Percentiles rank a stretch among this genome's conserved stretches.
phyloP scores from a whole-genome alignment of 306 rosid genomes.

The Carpinus viminea region DNA sequence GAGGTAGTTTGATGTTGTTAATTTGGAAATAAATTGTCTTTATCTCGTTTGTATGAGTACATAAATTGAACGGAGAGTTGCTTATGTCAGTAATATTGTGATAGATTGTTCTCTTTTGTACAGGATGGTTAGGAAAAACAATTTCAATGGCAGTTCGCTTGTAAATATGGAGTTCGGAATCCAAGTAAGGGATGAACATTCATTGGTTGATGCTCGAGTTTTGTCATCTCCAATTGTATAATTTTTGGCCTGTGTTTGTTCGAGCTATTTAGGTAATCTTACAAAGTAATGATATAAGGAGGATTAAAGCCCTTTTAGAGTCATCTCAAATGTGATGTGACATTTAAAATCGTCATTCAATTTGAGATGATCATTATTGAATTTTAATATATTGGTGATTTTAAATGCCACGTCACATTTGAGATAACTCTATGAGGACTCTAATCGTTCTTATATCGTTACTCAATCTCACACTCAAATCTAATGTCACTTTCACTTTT shows the following conservation, averaged over 20 bases:
- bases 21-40: background rate
- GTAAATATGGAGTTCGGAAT: slow-evolving; percentile 40
- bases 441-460: too few species aligned
- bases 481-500: background rate
- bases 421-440: too few species aligned
- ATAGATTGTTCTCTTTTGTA: background rate
- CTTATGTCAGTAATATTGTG: background rate
- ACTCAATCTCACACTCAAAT: background rate
- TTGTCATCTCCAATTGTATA: slow-evolving; percentile 51
- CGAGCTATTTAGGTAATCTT: background rate
- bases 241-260: background rate
- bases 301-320: too few species aligned
- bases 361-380: too few species aligned
- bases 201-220: slow-evolving; percentile 44
- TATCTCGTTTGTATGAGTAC: background rate
- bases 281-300: too few species aligned
- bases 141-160: background rate
- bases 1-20: slow-evolving; percentile 7
- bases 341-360: too few species aligned
- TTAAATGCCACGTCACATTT: too few species aligned
- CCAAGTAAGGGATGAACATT: slow-evolving; percentile 8
- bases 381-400: too few species aligned
- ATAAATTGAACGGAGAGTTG: background rate
- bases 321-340: too few species aligned
- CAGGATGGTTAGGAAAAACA: slow-evolving; percentile 20